These are phyloP conservation scores for Nannochloris sp. DNA, from an alignment of 139 green algal genomes.

Conservation along the genomic window DNA sequence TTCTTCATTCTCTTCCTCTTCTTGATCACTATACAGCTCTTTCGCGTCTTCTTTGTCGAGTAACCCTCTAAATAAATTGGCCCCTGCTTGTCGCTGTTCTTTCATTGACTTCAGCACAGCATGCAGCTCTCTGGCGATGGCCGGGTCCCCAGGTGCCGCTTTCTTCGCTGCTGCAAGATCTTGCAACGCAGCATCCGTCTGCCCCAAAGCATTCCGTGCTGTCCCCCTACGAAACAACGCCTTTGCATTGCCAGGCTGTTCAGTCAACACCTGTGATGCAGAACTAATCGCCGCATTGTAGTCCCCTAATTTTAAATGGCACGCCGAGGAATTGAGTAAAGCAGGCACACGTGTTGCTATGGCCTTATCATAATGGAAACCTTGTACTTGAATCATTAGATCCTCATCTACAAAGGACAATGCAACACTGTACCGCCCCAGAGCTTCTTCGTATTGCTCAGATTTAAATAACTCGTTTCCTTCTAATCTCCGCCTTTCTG, in stretches of 20 bases:
- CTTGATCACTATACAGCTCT: background rate
- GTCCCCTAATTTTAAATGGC: constrained; percentile 49
- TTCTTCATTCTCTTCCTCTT: background rate
- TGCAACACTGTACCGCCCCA: constrained; percentile 55
- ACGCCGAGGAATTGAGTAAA: constrained; percentile 61
- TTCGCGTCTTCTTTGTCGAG: background rate
- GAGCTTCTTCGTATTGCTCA: constrained; percentile 33
- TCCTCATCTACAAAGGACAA: constrained; percentile 74
- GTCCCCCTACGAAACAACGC: constrained; percentile 63
- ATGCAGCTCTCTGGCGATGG: constrained; percentile 13
- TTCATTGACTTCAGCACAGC: constrained; percentile 18
- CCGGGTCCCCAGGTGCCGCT: constrained; percentile 8
- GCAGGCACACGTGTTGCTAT: constrained; percentile 36
- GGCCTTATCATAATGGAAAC: constrained; percentile 48
- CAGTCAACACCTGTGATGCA: constrained; percentile 21
- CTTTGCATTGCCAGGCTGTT: constrained; percentile 41
- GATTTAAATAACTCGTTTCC: constrained; percentile 61
- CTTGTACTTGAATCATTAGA: constrained; percentile 75
- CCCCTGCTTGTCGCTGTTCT: background rate
- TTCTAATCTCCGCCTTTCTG: constrained; percentile 46
- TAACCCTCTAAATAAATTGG: background rate
- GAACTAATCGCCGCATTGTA: constrained; percentile 44
- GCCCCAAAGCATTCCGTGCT: constrained; percentile 41
- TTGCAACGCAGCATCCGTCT: constrained; percentile 45
- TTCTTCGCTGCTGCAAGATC: constrained; percentile 46